These are phyloP conservation scores for Debaryomyces coudertii DNA, from an alignment of 1,139 yeast species.

Conservation along the genomic window DNA sequence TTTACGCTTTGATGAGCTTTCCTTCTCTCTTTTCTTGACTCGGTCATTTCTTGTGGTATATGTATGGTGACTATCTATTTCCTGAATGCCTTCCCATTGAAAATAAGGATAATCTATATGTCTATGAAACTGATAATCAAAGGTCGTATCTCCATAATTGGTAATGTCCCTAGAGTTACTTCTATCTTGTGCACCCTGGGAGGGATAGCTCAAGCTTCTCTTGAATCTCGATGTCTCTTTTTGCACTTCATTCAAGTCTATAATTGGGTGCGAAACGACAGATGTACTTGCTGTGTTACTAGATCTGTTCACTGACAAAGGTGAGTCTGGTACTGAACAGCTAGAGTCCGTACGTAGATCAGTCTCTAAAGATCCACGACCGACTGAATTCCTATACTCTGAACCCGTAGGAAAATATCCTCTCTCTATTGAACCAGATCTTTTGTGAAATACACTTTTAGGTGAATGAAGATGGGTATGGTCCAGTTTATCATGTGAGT, in stretches of 20 bases:
- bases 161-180: background rate
- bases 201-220: conserved; percentile 9
- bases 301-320: background rate
- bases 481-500: background rate
- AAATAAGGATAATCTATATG: background rate
- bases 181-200: background rate
- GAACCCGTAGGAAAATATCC: background rate
- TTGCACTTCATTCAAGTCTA: conserved; percentile 12
- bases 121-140: background rate
- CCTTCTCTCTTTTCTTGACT: background rate
- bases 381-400: background rate
- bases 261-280: conserved; percentile 4
- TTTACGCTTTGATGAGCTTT: background rate
- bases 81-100: no score
- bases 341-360: background rate
- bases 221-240: conserved; percentile 9
- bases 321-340: conserved; percentile 1
- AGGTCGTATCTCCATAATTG: background rate
- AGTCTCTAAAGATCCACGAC: background rate
- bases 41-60: no score
- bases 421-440: background rate
- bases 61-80: no score
- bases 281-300: background rate
- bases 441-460: background rate
- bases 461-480: background rate